Evolutionary conservation across 2,329 filamentous ascomycete species (phyloP).

Genomic region (Aspergillus amoenus): DNA sequence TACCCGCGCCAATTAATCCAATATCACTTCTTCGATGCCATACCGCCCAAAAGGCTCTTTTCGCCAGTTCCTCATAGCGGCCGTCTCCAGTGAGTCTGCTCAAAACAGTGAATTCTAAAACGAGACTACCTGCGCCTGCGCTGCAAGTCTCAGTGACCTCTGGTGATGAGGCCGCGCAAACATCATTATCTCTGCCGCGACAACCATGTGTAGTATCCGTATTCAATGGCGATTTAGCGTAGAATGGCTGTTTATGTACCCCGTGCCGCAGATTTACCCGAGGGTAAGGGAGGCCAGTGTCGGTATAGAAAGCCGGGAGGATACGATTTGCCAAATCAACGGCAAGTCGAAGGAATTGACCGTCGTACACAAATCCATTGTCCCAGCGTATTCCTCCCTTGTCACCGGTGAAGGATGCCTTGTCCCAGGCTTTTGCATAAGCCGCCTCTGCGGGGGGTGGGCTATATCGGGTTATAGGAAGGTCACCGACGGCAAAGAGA

Average conservation of each 20-base stretch:
- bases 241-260: constrained; percentile 69
- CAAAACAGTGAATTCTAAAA: constrained; percentile 88
- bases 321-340: constrained; percentile 80
- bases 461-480: constrained; percentile 79
- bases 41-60: constrained; percentile 95
- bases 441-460: constrained; percentile 45
- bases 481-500: constrained; percentile 83
- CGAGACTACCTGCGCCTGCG: constrained; percentile 91
- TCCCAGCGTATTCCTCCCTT: constrained; percentile 63
- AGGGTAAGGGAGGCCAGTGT: constrained; percentile 90
- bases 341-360: constrained; percentile 85
- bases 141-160: constrained; percentile 97
- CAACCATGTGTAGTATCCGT: constrained; percentile 38
- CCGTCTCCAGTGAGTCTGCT: constrained; percentile 83
- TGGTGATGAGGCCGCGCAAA: constrained; percentile 29
- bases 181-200: constrained; percentile 36
- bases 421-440: constrained; percentile 44
- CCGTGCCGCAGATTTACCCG: constrained; percentile 88
- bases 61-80: constrained; percentile 86
- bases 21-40: constrained; percentile 84
- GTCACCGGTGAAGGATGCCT: constrained; percentile 23
- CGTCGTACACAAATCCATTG: constrained; percentile 79
- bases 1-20: constrained; percentile 83
- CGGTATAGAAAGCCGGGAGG: constrained; percentile 87
- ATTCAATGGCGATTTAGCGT: constrained; percentile 79